Conservation (phyloP, 2,329 filamentous ascomycete genomes). For the Trichoderma sp. region DNA sequence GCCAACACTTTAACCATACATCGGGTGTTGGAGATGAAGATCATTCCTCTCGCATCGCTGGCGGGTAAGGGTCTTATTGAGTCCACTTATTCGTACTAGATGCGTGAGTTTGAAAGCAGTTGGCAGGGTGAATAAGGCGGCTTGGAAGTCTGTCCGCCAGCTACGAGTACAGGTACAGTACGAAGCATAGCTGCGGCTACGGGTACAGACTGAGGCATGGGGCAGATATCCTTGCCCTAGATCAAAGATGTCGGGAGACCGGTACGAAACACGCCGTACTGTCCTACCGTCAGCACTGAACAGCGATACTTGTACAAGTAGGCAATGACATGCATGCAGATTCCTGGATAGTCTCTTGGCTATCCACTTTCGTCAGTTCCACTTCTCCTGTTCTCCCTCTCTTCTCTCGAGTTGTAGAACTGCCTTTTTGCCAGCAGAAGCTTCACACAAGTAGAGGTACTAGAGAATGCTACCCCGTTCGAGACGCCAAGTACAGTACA, state of each 20-base stretch:
- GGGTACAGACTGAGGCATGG: not conserved
- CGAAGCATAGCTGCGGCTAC: not conserved
- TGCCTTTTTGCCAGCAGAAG: not conserved
- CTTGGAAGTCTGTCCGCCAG: not conserved
- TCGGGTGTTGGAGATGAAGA: not conserved
- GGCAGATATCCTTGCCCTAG: not conserved
- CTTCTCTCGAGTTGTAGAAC: not conserved
- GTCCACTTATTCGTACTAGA: not conserved
- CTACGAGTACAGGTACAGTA: not conserved
- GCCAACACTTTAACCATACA: not conserved
- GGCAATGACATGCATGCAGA: slow-evolving; percentile 17
- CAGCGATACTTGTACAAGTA: not conserved
- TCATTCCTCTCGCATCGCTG: not conserved
- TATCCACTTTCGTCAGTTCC: not conserved
- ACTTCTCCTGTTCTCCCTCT: not conserved
- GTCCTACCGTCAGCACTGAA: slow-evolving; percentile 8
- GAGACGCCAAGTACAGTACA: not conserved
- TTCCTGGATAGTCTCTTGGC: not conserved
- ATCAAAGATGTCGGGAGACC: slow-evolving; percentile 5
- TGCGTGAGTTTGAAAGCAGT: not conserved
- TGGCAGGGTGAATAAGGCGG: not conserved
- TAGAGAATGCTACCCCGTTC: not conserved
- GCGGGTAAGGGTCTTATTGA: not conserved
- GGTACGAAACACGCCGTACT: not conserved
- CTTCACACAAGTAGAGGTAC: not conserved